Percentiles rank a stretch among this genome's conserved stretches.
phyloP scores from a whole-genome alignment of 2,329 filamentous ascomycete genomes.

The Curvularia lunata region DNA sequence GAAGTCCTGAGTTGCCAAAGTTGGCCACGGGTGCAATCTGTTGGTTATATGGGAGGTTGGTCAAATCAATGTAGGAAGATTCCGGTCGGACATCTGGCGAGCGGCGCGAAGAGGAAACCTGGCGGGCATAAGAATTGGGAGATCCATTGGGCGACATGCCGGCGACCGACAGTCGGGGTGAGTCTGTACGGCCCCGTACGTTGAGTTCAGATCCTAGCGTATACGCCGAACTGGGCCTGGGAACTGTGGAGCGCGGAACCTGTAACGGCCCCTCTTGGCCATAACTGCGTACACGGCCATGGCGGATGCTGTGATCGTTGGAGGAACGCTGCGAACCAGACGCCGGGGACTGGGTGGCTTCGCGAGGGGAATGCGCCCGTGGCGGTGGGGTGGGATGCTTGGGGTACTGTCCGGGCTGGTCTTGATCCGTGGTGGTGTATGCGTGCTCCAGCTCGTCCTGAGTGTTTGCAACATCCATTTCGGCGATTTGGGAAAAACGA shows the following conservation, averaged over 20 bases:
- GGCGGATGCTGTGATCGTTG: slow-evolving; percentile 37
- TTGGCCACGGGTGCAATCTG: slow-evolving; percentile 68
- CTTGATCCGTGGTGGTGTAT: slow-evolving; percentile 28
- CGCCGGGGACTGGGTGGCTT: slow-evolving; percentile 33
- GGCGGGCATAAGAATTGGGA: slow-evolving; percentile 53
- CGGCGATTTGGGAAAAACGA: slow-evolving; percentile 42
- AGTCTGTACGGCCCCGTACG: slow-evolving; percentile 65
- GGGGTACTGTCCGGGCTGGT: slow-evolving; percentile 14
- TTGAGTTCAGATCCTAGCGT: slow-evolving; percentile 74
- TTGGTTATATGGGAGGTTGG: slow-evolving; percentile 78
- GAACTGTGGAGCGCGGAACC: slow-evolving; percentile 63
- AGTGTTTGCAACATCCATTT: slow-evolving; percentile 38
- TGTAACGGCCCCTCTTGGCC: slow-evolving; percentile 42
- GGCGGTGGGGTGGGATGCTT: slow-evolving; percentile 36
- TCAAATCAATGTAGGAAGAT: slow-evolving; percentile 68
- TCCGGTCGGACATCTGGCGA: slow-evolving; percentile 65
- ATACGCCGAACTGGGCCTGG: slow-evolving; percentile 77
- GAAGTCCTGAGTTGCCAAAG: slow-evolving; percentile 82
- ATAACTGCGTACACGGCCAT: slow-evolving; percentile 39
- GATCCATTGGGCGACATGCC: slow-evolving; percentile 50
- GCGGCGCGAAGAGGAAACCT: slow-evolving; percentile 58
- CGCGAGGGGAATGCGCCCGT: slow-evolving; percentile 31
- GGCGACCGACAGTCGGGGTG: slow-evolving; percentile 58
- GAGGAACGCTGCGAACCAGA: slow-evolving; percentile 42
- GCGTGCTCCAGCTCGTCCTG: slow-evolving; percentile 33